phyloP scores from a whole-genome alignment of 805 yeast genomes.

The Cyberlindnera meyerae region DNA sequence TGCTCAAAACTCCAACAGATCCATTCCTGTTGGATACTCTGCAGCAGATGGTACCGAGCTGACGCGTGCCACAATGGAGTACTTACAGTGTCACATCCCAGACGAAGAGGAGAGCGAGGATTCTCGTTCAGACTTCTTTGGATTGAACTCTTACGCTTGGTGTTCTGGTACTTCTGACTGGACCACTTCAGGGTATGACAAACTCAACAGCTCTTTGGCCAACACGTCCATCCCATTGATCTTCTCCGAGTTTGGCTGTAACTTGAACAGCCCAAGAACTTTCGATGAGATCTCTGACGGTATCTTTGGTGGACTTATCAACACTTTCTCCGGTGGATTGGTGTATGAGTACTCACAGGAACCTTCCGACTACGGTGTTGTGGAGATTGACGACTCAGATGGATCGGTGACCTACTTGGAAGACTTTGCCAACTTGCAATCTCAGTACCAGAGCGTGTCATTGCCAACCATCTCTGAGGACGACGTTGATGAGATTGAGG shows the following conservation, averaged over 20 bases:
- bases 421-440: constrained; percentile 49
- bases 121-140: constrained; percentile 85
- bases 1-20: constrained; percentile 58
- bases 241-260: constrained; percentile 83
- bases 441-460: constrained; percentile 34
- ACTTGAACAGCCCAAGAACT: constrained; percentile 68
- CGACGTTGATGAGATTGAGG: constrained; percentile 28
- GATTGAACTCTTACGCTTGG: constrained; percentile 94
- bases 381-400: constrained; percentile 39
- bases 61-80: constrained; percentile 71
- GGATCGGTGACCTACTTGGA: constrained; percentile 36
- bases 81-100: constrained; percentile 73
- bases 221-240: constrained; percentile 63
- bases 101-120: constrained; percentile 45
- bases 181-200: constrained; percentile 63
- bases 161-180: constrained; percentile 73
- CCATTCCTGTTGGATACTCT: constrained; percentile 92
- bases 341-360: constrained; percentile 90
- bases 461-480: constrained; percentile 36
- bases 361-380: constrained; percentile 73
- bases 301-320: constrained; percentile 59
- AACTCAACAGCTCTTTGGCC: constrained; percentile 49
- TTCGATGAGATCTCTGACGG: constrained; percentile 75
- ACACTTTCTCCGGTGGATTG: constrained; percentile 79
- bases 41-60: constrained; percentile 80